phyloP scores from a whole-genome alignment of 1,284 basidiomycete genomes.

The Trichosporon sp. region DNA sequence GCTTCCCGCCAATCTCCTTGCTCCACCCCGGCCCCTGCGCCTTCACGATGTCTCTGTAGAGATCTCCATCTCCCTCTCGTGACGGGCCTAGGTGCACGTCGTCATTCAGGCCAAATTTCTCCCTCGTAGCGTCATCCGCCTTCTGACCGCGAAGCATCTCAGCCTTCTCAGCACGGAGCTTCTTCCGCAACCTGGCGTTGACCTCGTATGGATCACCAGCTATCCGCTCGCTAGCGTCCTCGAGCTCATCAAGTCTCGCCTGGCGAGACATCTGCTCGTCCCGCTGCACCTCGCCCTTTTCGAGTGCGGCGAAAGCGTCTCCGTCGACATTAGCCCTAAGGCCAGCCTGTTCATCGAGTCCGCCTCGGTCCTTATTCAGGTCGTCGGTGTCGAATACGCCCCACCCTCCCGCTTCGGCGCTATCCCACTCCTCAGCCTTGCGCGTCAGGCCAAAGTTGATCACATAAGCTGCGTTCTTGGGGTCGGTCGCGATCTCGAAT shows the following conservation, averaged over 20 bases:
- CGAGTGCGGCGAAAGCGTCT: constrained; percentile 80
- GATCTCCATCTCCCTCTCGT: constrained; percentile 27
- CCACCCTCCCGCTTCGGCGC: constrained; percentile 86
- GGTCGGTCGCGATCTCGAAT: constrained; percentile 98
- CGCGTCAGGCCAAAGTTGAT: constrained; percentile 81
- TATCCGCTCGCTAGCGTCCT: constrained; percentile 63
- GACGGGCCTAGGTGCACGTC: constrained; percentile 27
- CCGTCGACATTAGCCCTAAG: constrained; percentile 20
- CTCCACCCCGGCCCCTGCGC: not conserved
- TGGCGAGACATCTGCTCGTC: constrained; percentile 64
- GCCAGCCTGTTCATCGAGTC: not conserved
- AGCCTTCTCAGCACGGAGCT: constrained; percentile 80
- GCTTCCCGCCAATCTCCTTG: not conserved
- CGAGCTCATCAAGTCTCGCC: constrained; percentile 69
- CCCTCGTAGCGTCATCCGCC: constrained; percentile 55
- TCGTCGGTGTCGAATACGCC: constrained; percentile 68
- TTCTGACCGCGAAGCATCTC: constrained; percentile 60
- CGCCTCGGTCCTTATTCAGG: constrained; percentile 39
- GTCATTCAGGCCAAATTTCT: constrained; percentile 68
- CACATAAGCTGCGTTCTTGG: constrained; percentile 92
- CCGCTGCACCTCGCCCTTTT: constrained; percentile 76
- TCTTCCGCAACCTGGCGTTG: constrained; percentile 66
- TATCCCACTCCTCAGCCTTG: constrained; percentile 93
- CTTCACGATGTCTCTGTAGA: not conserved
- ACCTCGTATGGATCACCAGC: constrained; percentile 78